Percentiles rank a stretch among this genome's conserved stretches.
phyloP scores from a whole-genome alignment of 371 early-diverging fungal species.

The Mortierella sp. region DNA sequence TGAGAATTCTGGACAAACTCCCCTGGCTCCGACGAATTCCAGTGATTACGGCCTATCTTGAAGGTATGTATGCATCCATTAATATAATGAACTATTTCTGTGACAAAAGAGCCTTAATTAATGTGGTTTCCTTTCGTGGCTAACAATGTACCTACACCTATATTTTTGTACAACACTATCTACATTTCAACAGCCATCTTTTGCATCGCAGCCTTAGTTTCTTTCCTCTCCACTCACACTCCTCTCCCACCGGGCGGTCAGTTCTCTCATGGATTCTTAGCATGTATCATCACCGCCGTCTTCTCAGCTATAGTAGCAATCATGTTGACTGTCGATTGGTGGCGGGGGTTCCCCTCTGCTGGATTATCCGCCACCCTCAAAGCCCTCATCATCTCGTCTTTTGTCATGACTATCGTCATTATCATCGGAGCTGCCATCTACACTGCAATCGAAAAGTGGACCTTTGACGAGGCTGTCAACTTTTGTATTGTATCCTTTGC shows the following conservation, averaged over 20 bases:
- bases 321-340: slow-evolving; percentile 55
- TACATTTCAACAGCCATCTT: slow-evolving; percentile 26
- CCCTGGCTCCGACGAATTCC: slow-evolving; percentile 31
- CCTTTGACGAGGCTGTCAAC: slow-evolving; percentile 51
- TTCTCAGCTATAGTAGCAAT: slow-evolving; percentile 39
- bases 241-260: slow-evolving; percentile 28
- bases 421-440: slow-evolving; percentile 47
- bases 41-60: slow-evolving; percentile 44
- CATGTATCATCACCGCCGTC: slow-evolving; percentile 48
- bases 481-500: slow-evolving; percentile 57
- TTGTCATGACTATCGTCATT: slow-evolving; percentile 51
- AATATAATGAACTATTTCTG: not conserved
- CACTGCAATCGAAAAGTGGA: slow-evolving; percentile 37
- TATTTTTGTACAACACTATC: not conserved
- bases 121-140: slow-evolving; percentile 5
- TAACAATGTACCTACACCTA: not conserved
- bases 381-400: slow-evolving; percentile 53
- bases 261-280: slow-evolving; percentile 52
- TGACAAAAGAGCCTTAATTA: not conserved
- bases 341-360: slow-evolving; percentile 48
- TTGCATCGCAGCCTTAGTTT: slow-evolving; percentile 34
- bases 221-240: slow-evolving; percentile 36
- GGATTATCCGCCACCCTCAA: slow-evolving; percentile 51
- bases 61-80: slow-evolving; percentile 18
- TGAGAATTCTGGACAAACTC: slow-evolving; percentile 48